A percentile compares a stretch with the other conserved stretches of the same genome.
These are phyloP conservation scores for Syzygium grande DNA, from an alignment of 345 rosid genomes.

Conservation along the genomic window DNA sequence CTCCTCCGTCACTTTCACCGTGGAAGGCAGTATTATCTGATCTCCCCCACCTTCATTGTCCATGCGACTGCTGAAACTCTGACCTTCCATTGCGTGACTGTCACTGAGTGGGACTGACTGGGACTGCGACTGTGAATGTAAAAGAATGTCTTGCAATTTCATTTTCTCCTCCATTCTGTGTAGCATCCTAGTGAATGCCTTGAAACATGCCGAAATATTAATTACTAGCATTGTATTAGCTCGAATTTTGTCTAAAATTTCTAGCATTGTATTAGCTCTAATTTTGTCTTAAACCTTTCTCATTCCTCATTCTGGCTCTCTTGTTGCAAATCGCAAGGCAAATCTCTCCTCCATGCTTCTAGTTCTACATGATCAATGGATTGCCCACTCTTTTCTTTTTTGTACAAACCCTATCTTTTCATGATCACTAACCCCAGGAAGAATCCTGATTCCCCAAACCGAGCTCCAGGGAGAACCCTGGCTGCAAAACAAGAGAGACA, in stretches of 20 bases:
- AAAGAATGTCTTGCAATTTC: background rate
- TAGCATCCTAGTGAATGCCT: background rate
- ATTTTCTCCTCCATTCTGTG: background rate
- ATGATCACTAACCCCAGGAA: background rate
- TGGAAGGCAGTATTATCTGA: background rate
- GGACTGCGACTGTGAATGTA: background rate
- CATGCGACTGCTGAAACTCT: background rate
- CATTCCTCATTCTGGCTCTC: background rate
- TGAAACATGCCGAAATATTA: background rate
- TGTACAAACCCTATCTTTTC: background rate
- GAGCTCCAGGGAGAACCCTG: background rate
- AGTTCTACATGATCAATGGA: background rate
- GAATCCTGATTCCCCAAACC: background rate
- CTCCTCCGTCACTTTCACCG: background rate
- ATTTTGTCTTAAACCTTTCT: background rate
- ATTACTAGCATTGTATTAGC: background rate
- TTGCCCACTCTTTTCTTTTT: background rate
- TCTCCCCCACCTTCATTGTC: background rate
- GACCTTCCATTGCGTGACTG: background rate
- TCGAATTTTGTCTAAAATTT: too few relatives aligned
- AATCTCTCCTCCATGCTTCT: background rate
- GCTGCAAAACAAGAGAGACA: background rate
- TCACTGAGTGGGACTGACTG: background rate
- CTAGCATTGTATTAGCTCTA: background rate
- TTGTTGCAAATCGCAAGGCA: background rate